A percentile compares a stretch with the other conserved stretches of the same genome.
phyloP scores from a whole-genome alignment of 2,329 filamentous ascomycete species.

The Trichoderma sp. region DNA sequence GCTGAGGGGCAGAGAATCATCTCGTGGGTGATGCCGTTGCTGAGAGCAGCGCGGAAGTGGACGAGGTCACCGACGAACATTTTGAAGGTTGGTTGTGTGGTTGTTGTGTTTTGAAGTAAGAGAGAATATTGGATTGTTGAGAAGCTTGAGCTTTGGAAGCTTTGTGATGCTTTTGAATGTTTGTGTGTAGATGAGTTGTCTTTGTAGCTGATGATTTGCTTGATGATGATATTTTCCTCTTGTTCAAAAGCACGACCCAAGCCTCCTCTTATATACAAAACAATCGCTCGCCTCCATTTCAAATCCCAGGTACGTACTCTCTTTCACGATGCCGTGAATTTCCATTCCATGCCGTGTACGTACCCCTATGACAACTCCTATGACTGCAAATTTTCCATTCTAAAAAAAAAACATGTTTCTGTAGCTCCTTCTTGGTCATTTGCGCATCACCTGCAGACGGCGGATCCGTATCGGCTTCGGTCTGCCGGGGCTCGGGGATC shows the following conservation, averaged over 20 bases:
- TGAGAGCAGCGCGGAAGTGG: slow-evolving; percentile 26
- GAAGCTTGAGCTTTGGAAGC: background rate
- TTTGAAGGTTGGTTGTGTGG: background rate
- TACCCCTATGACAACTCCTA: background rate
- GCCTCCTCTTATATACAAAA: slow-evolving; percentile 4
- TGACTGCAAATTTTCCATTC: background rate
- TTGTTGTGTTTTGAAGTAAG: background rate
- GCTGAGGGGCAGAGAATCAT: background rate
- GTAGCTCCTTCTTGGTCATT: background rate
- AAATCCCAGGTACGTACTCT: slow-evolving; percentile 5
- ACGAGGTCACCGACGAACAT: slow-evolving; percentile 36
- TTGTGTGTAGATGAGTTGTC: background rate
- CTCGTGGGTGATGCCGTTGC: background rate
- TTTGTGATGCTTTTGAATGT: background rate
- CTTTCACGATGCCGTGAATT: slow-evolving; percentile 18
- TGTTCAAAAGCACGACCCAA: background rate
- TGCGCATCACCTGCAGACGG: background rate
- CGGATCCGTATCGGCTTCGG: slow-evolving; percentile 2
- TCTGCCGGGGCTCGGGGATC: slow-evolving; percentile 2
- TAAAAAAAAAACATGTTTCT: background rate
- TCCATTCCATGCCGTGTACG: background rate
- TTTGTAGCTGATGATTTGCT: background rate
- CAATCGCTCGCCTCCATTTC: background rate
- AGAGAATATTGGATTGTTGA: background rate
- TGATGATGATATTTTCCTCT: background rate